A percentile compares a stretch with the other conserved stretches of the same genome.
Evolutionary conservation across 345 rosid genomes (phyloP).

Genomic region (Gossypium arboreum): DNA sequence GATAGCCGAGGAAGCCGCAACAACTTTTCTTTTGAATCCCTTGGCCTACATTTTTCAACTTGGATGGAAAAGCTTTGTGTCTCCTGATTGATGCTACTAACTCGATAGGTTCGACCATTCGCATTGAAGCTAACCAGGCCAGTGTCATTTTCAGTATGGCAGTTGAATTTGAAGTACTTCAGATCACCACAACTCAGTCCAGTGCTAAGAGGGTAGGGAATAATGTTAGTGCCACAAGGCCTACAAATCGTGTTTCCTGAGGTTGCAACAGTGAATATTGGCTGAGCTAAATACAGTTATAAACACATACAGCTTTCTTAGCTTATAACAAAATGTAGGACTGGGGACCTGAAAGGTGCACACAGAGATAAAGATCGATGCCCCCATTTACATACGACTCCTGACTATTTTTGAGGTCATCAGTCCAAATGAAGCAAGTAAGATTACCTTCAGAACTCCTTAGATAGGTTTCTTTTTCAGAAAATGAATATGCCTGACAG

Average conservation of each 20-base stretch:
- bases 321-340: not conserved
- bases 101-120: conserved; percentile 5
- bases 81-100: conserved; percentile 11
- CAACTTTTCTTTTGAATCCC: not conserved
- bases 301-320: no score
- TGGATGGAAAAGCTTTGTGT: not conserved
- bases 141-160: not conserved
- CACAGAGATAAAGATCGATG: conserved; percentile 20
- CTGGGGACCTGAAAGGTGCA: conserved; percentile 13
- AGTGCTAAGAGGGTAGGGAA: conserved; percentile 15
- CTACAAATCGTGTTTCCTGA: conserved; percentile 11
- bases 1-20: not conserved
- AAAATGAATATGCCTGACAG: conserved; percentile 34
- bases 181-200: conserved; percentile 10
- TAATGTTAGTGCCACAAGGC: conserved; percentile 18
- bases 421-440: conserved; percentile 32
- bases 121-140: conserved; percentile 7
- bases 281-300: no score
- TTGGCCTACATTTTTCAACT: not conserved
- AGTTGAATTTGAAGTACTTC: conserved; percentile 2
- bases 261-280: not conserved
- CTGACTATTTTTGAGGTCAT: conserved; percentile 12
- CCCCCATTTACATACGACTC: not conserved
- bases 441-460: not conserved
- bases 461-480: not conserved